Base-by-base conservation (phyloP, 116 monocot genomes). In the Dioscorea cayenensis region DNA sequence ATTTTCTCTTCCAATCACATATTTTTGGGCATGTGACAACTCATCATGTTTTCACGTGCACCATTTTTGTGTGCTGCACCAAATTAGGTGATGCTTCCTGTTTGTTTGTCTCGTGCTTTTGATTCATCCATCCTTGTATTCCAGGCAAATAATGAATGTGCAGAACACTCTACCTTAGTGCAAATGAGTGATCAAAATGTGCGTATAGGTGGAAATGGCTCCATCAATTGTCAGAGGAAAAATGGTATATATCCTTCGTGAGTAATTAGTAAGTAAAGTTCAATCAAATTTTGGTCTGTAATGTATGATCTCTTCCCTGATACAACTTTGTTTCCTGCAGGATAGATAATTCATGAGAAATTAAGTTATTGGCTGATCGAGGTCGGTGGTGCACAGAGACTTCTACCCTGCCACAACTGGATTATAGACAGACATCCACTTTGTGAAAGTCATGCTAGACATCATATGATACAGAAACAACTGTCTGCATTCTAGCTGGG, bases 101-200 rank as follows among this genome's bases (percentile, higher is more conserved):
- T 55, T 1, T 55, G n/a, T 16, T 55, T 16, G 5, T n/a, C 55
- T 55, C 55, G 1, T 18, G n/a, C 16, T 55, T 55, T 55, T 16
- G 17, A 64, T 32, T 64, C 48, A 28, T 49, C 55, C 13, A 14
- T 55, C 22, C 28, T 0, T 25, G 28, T 9, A 14, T 64, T 12
- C 25, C 72, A 72, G 63, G 64, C 28, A 64, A 17, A 14, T 5
- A 72, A 64, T 7, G 49, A 72, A 28, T 64, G 58, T 14, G 55
- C 58, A 5, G 25, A 48, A 23, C 14, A 12, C 4, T 66, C 73
- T 9, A 29, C 22, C 36, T 4, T 23, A 50, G 51, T n/a, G 36
- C 29, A 32, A 35, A 37, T 13, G 51, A 58, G 20, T 35, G 51
- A 55, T 7, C 23, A 66, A 50, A 58, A 52, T 13, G 36, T 37